These are phyloP conservation scores for Scedosporium minutisporum DNA, from an alignment of 2,329 filamentous ascomycete species.

Conservation along the genomic window DNA sequence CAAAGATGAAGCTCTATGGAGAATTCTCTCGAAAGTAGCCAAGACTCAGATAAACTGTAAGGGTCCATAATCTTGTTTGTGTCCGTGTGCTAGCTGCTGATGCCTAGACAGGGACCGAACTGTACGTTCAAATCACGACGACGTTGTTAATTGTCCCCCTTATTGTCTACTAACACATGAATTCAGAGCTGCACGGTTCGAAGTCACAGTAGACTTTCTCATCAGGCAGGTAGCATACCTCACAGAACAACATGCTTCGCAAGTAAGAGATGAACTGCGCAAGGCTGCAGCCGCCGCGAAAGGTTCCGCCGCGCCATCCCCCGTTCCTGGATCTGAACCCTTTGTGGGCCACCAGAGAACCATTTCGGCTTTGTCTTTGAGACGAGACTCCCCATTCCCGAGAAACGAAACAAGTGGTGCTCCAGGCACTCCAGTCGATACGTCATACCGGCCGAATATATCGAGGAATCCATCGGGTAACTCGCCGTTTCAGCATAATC, in stretches of 20 bases:
- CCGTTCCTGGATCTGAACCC: constrained; percentile 41
- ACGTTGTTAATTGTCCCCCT: neutral
- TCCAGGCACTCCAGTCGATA: constrained; percentile 32
- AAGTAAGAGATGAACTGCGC: constrained; percentile 83
- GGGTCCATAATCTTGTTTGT: constrained; percentile 12
- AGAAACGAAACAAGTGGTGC: constrained; percentile 32
- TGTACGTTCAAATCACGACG: constrained; percentile 42
- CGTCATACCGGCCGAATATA: constrained; percentile 32
- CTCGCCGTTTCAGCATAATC: constrained; percentile 14
- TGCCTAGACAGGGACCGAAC: constrained; percentile 53
- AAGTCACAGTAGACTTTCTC: constrained; percentile 79
- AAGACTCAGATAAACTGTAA: constrained; percentile 83
- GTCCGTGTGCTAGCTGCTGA: constrained; percentile 11
- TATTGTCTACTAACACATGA: neutral
- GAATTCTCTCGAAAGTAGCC: constrained; percentile 71
- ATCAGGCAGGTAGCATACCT: constrained; percentile 90
- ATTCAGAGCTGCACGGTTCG: constrained; percentile 60
- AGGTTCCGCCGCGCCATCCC: constrained; percentile 47
- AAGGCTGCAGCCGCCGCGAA: constrained; percentile 54
- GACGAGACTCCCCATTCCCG: constrained; percentile 45
- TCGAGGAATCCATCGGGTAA: constrained; percentile 37
- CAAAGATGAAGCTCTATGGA: constrained; percentile 87
- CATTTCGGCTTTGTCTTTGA: constrained; percentile 46
- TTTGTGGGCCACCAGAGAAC: constrained; percentile 28
- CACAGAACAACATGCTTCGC: constrained; percentile 80